Evolutionary conservation across 2,329 filamentous ascomycete species (phyloP), one percentile per base, ranked within the genome.

Genomic region (Colletotrichum echinochloae): DNA sequence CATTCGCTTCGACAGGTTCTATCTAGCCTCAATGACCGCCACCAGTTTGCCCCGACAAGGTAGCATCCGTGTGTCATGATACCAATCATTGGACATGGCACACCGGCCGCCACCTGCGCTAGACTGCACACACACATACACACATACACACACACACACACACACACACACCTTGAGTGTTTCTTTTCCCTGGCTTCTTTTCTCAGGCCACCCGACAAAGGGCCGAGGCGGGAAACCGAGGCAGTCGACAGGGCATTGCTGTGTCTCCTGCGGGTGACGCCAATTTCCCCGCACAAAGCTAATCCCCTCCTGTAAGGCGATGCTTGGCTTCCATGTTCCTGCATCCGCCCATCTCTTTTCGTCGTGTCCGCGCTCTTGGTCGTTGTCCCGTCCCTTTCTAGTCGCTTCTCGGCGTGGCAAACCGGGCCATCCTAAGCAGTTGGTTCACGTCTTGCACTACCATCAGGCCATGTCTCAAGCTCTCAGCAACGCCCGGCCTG

Each of bases 251-350:
- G 35, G 35, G 37, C 48, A 51, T 18, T 23, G 44, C n/a, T 23
- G 44, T 26, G 23, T 49, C 26, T 23, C 7, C 4, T 16, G 23
- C 5, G 46, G 12, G 46, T 16, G 5, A 49, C 18, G 46, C 23
- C 46, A 49, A 49, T 28, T 56, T 46, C 20, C 37, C 26, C 39
- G 54, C 28, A 30, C 66, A 35, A 48, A 62, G 41, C 41, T 46
- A 46, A 46, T 46, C 41, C 41, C 9, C 41, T 46, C n/a, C n/a
- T 4, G 41, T 12, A 46, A 46, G 20, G 2, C 5, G 20, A 46
- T 12, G 20, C 41, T 23, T 51, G 28, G 56, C 41, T 28, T 49
- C n/a, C 20, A 33, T 67, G 67, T 70, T 70, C 67, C 67, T 70
- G 67, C 64, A 60, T 70, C 63, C 60, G 62, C 39, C 55, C 48